A percentile compares a stretch with the other conserved stretches of the same genome.
Conservation (phyloP, 352 stramenopile species). For the Hyaloperonospora brassicae region DNA sequence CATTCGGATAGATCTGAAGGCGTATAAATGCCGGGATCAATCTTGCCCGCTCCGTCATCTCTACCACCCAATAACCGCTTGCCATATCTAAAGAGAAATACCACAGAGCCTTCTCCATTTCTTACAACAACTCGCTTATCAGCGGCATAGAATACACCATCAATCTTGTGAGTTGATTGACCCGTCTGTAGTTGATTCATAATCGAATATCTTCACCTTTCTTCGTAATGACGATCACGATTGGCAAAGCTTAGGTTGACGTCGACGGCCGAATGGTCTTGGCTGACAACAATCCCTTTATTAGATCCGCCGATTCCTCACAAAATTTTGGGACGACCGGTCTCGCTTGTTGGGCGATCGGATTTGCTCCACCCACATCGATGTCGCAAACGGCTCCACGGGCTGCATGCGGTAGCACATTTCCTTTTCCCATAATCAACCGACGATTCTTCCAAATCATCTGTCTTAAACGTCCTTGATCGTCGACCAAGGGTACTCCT, state of each 20-base stretch:
- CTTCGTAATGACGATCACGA: constrained; percentile 19
- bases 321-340: constrained; percentile 5
- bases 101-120: too few species aligned
- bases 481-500: background rate
- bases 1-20: too few species aligned
- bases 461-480: background rate
- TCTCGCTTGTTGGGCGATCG: background rate
- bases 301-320: constrained; percentile 8
- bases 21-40: too few species aligned
- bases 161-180: background rate
- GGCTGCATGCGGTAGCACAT: background rate
- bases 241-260: constrained; percentile 13
- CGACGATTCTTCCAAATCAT: background rate
- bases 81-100: too few species aligned
- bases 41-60: too few species aligned
- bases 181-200: too few species aligned
- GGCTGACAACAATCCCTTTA: constrained; percentile 3
- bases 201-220: background rate
- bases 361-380: background rate
- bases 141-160: too few species aligned
- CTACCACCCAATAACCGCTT: too few species aligned
- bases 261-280: constrained; percentile 10
- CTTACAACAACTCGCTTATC: too few species aligned
- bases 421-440: too few species aligned
- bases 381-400: background rate